Evolutionary conservation across 371 early-diverging fungal genomes (phyloP).

Genomic region (Blyttiomyces sp.): DNA sequence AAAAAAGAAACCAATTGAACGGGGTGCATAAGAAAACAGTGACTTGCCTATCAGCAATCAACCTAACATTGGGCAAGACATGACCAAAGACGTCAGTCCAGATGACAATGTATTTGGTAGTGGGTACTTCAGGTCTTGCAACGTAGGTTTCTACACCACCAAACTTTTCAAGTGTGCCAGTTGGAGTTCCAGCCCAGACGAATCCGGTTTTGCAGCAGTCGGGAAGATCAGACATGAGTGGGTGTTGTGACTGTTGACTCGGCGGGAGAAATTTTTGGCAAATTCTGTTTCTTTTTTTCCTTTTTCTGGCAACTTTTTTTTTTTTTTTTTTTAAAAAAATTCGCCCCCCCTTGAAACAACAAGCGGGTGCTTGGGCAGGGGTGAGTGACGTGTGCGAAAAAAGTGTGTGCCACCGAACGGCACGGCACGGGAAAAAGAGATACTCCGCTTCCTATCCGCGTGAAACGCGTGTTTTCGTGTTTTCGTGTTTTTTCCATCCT

Average conservation of each 20-base stretch:
- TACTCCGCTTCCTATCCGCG: no score
- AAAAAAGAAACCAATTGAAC: no score
- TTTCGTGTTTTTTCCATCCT: no score
- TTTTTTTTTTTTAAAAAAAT: not conserved
- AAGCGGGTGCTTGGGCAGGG: not conserved
- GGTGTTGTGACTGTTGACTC: no score
- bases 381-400: not conserved
- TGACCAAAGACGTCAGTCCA: slow-evolving; percentile 25
- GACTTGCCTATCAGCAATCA: slow-evolving; percentile 26
- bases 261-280: not conserved
- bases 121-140: slow-evolving; percentile 2
- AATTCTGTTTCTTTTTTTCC: not conserved
- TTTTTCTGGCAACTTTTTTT: not conserved
- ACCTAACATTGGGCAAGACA: slow-evolving; percentile 16
- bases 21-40: no score
- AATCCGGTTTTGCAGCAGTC: not conserved
- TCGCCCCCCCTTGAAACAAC: not conserved
- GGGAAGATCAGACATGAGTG: not conserved
- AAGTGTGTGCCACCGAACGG: no score
- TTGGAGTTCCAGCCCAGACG: slow-evolving; percentile 9
- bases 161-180: slow-evolving; percentile 10
- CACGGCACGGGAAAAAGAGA: no score
- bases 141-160: slow-evolving; percentile 20
- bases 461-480: no score
- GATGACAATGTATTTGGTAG: slow-evolving; percentile 10